phyloP scores from a whole-genome alignment of 768 basidiomycete species.

The Amanita subjunquillea region DNA sequence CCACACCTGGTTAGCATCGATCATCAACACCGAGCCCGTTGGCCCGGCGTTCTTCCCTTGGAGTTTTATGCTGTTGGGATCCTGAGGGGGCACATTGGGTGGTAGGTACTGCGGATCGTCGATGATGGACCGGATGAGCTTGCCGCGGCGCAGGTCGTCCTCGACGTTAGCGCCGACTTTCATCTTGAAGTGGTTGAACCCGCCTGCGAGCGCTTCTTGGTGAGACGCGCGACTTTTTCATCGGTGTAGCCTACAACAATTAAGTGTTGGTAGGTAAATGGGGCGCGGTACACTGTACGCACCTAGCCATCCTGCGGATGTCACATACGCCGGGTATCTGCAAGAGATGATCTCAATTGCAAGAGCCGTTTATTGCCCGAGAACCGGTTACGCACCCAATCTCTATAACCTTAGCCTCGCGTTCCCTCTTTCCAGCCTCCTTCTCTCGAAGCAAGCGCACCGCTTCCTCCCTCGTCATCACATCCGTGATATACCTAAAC shows the following conservation, averaged over 20 bases:
- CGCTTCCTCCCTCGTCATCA: constrained; percentile 86
- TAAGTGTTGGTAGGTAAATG: background rate
- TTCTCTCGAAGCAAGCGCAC: constrained; percentile 70
- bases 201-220: constrained; percentile 71
- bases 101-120: constrained; percentile 85
- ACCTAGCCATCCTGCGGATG: constrained; percentile 89
- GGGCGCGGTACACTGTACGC: constrained; percentile 3
- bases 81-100: constrained; percentile 39
- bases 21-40: constrained; percentile 91
- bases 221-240: constrained; percentile 82
- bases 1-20: constrained; percentile 97
- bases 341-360: background rate
- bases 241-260: constrained; percentile 64
- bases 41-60: constrained; percentile 90
- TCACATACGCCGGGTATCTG: constrained; percentile 91
- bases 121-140: constrained; percentile 88
- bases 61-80: constrained; percentile 52
- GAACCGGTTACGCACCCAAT: constrained; percentile 35
- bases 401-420: constrained; percentile 67
- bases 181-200: constrained; percentile 99
- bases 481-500: constrained; percentile 90
- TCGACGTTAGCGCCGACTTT: constrained; percentile 85
- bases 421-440: constrained; percentile 64
- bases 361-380: background rate
- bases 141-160: constrained; percentile 79